Evolutionary conservation across 495 filamentous ascomycete genomes (phyloP), one percentile per base, ranked within the genome.

Genomic region (Trichoderma parareesei): DNA sequence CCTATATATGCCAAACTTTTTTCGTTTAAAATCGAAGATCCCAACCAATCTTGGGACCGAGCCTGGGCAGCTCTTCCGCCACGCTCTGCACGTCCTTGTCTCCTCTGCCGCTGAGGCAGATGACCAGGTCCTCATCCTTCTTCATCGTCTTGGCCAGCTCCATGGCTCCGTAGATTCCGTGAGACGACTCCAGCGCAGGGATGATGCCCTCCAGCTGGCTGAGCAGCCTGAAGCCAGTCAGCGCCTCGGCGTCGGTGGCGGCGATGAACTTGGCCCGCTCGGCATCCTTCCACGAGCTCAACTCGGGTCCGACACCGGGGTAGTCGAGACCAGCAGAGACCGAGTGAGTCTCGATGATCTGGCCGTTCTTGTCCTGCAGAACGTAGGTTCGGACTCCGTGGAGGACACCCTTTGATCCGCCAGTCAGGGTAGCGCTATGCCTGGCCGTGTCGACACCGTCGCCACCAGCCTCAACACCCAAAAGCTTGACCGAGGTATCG

Each of bases 61-160:
- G 71, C 65, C 79, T 88, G 33, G 94, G 94, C 69, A 98, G 77
- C 76, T 96, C 91, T 66, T 98, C 94, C 3, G 94, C 94, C 46
- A 98, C 93, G 71, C 90, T 95, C 85, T 98, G 92, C 46, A 98
- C 94, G 75, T 98, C 94, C 84, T 98, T 98, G 72, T 98, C 94
- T 44, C 94, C 94, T 68, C 94, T 82, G 16, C 94, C 94, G 70
- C 88, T 91, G 38, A 98, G 72, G 77, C 93, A 97, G 44, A 98
- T 90, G n/a, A 98, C 93, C 20, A 98, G 79, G 74, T 97, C 90
- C 76, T 97, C 77, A 38, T 85, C 93, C 81, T 90, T 88, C 48
- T 82, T 79, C 92, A 98, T 92, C 66, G 86, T 88, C 85, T 93
- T 97, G 43, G 94, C 95, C 38, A 98, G 76, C 72, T 97, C 84